phyloP scores from a whole-genome alignment of 2,329 filamentous ascomycete species.

The Colletotrichum sansevieriae region DNA sequence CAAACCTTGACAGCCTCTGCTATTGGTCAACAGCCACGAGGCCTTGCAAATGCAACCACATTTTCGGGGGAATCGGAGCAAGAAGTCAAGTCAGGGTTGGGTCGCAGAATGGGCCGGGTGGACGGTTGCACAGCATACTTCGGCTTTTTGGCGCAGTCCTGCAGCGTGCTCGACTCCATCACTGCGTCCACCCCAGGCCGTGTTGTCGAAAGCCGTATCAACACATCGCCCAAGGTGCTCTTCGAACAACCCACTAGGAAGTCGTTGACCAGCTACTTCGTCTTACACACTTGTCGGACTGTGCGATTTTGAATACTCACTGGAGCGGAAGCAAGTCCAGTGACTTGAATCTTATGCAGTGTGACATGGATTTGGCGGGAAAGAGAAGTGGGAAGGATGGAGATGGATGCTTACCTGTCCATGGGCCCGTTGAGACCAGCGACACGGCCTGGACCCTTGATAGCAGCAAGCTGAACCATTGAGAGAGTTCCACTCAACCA shows the following conservation, averaged over 20 bases:
- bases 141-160: conserved; percentile 32
- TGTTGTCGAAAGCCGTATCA: conserved; percentile 25
- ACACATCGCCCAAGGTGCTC: conserved; percentile 15
- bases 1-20: conserved; percentile 50
- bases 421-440: conserved; percentile 82
- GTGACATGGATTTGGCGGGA: conserved; percentile 47
- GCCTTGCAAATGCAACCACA: conserved; percentile 28
- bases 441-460: conserved; percentile 80
- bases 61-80: conserved; percentile 34
- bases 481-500: conserved; percentile 85
- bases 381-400: conserved; percentile 42
- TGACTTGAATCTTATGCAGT: conserved; percentile 62
- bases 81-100: conserved; percentile 42
- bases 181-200: conserved; percentile 34
- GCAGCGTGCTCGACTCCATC: conserved; percentile 24
- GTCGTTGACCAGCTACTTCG: conserved; percentile 36
- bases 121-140: conserved; percentile 40
- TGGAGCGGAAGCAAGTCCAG: conserved; percentile 57
- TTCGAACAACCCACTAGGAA: conserved; percentile 19
- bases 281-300: conserved; percentile 51
- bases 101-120: conserved; percentile 40
- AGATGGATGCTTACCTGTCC: conserved; percentile 83
- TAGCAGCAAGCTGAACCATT: conserved; percentile 79
- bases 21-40: conserved; percentile 55
- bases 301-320: conserved; percentile 49